Evolutionary conservation across 2,329 filamentous ascomycete genomes (phyloP), one percentile per base, ranked within the genome.

Genomic region (Arthrobotrys megalospora): DNA sequence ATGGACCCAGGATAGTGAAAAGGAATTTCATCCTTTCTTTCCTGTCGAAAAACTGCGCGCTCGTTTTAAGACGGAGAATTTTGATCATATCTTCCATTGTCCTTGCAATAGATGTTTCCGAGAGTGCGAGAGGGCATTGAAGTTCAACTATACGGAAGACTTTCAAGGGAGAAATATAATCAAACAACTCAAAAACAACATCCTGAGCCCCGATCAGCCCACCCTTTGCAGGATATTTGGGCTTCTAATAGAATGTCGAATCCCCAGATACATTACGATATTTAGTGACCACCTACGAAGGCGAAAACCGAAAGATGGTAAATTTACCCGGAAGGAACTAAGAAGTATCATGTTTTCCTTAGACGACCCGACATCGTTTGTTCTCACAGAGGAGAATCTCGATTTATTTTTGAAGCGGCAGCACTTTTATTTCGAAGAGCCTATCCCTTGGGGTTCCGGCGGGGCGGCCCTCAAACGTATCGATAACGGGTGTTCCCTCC

Each of bases 361-460:
- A 43, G 19, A 14, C 10, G 19, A 43, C 16, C 47, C 64, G 36
- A 7, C 36, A 7, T 67, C 64, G 8, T 41, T 7, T 14, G 64
- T 67, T 28, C 52, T 67, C 32, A 34, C 28, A n/a, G 14, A 41
- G 0, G 0, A 14, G 2, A 21, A 55, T n/a, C 5, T 67, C 12
- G 6, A 41, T 4, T 28, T 19, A 6, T 34, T 67, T 43, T 53
- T 67, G 19, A 14, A 53, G 6, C 47, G 64, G 6, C 64, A 67
- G 48, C 10, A 28, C 8, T 7, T 45, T 8, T 67, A 53, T 11
- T 67, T 53, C 14, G 64, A 67, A 21, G 47, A 52, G 16, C 21
- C 19, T 3, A 43, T 67, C n/a, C 34, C 34, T 14, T 67, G 64
- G 64, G 21, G 21, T 28, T 21, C 28, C 5, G 11, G 19, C 16